Percentiles rank a stretch among this genome's conserved stretches.
These are phyloP conservation scores for Entoloma clypeatum DNA, from an alignment of 1,284 basidiomycete species.

Conservation along the genomic window DNA sequence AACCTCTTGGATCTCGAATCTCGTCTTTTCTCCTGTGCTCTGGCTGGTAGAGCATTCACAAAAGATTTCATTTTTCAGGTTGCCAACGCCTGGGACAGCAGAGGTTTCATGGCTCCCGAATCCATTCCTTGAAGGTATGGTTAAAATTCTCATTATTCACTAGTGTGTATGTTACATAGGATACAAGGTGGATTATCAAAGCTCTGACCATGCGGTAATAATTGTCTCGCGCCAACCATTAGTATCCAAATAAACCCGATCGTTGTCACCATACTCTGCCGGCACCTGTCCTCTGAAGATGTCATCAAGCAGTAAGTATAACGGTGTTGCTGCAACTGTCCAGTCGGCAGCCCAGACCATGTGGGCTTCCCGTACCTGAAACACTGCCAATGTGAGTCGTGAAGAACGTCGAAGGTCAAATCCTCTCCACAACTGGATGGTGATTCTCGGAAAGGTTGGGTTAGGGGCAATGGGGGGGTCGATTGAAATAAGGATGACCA, in stretches of 20 bases:
- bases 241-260: conserved; percentile 15
- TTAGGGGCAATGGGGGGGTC: conserved; percentile 13
- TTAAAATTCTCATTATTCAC: no score
- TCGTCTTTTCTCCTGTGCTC: no score
- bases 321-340: conserved; percentile 12
- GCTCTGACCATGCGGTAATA: conserved; percentile 6
- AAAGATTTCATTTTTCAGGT: no score
- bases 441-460: conserved; percentile 13
- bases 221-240: conserved; percentile 13
- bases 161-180: background rate
- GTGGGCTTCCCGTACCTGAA: conserved; percentile 10
- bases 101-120: no score
- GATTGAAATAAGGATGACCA: conserved; percentile 18
- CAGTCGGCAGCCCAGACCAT: conserved; percentile 12
- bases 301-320: conserved; percentile 16
- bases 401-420: background rate
- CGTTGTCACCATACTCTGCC: conserved; percentile 14
- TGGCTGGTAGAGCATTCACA: no score
- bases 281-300: conserved; percentile 17
- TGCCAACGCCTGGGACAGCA: no score
- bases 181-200: conserved; percentile 3
- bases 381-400: conserved; percentile 2
- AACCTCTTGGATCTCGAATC: no score
- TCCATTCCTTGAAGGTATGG: no score
- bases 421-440: conserved; percentile 16